Evolutionary conservation across 352 stramenopile genomes (phyloP), one percentile per base, ranked within the genome.

Genomic region (Globisporangium middletonii): DNA sequence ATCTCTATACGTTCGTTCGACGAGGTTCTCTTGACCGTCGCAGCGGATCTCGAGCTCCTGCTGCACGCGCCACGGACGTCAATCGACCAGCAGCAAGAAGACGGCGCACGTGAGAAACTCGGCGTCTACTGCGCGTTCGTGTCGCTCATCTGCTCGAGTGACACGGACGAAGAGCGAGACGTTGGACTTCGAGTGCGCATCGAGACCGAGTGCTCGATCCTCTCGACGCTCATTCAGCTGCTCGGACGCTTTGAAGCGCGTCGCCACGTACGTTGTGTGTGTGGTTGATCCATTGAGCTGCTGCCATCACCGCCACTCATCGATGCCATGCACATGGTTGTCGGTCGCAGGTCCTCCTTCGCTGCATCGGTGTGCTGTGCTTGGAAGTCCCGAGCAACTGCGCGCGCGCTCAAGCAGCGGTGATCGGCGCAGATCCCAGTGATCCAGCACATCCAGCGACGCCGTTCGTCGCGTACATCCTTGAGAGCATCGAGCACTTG

Each of bases 91-190:
- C 27, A 3, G 1, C n/a, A 9, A 19, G 28, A 55, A 19, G 28
- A 55, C 5, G 38, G 18, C 19, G 38, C 11, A 0, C 42, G 41
- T 13, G 15, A 59, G 23, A 58, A 41, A 28, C 19, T 59, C 4
- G 45, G 46, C 23, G 49, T 42, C 37, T 60, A 60, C 41, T 64
- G 59, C 15, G 26, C 46, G n/a, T 64, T 64, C 27, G n/a, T 64
- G 7, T 8, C 49, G 9, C 19, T 47, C 7, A 51, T 64, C 4
- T 60, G 52, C 18, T 43, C 59, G 5, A 59, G 33, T 7, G 52
- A 56, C 23, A 27, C 56, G 38, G 59, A 64, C 27, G 43, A 60
- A 55, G 59, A 35, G 15, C 48, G 51, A 1, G 59, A 64, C n/a
- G 4, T 51, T 18, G 43, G 26, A 19, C 50, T 60, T 30, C 52